These are phyloP conservation scores for Thielaviopsis musarum DNA, from an alignment of 2,329 filamentous ascomycete genomes.

Conservation along the genomic window DNA sequence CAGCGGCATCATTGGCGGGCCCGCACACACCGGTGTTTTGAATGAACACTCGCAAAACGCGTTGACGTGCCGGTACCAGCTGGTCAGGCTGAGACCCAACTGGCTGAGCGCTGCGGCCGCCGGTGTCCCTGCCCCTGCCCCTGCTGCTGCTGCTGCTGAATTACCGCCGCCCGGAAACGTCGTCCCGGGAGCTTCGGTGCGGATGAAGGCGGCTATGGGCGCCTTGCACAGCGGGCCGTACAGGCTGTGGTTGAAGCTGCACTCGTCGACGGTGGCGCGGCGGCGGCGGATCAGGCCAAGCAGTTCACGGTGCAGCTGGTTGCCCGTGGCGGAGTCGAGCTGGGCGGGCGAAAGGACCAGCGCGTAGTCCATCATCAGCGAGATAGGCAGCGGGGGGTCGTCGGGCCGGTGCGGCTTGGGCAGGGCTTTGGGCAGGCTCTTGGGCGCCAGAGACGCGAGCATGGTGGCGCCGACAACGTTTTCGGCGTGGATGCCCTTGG, in stretches of 20 bases:
- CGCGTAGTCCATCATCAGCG: conserved; percentile 9
- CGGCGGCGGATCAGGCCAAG: not conserved
- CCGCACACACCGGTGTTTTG: conserved; percentile 2
- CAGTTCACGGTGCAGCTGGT: conserved; percentile 7
- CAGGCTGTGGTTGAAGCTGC: conserved; percentile 9
- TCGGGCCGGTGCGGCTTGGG: not conserved
- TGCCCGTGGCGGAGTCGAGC: not conserved
- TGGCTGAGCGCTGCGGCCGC: conserved; percentile 2
- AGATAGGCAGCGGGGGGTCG: not conserved
- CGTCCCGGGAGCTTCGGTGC: not conserved
- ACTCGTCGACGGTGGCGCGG: not conserved
- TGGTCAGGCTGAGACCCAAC: conserved; percentile 1
- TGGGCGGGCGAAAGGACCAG: conserved; percentile 3
- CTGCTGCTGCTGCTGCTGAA: not conserved
- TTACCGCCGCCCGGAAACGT: not conserved
- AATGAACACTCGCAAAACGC: conserved; percentile 8
- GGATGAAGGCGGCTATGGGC: conserved; percentile 6
- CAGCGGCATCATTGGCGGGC: conserved; percentile 9
- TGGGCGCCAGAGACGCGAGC: conserved; percentile 1
- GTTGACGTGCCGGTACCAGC: conserved; percentile 6
- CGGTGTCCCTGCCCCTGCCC: not conserved
- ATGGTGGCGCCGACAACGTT: conserved; percentile 4
- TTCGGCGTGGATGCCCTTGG: conserved; percentile 1
- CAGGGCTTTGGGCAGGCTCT: conserved; percentile 1
- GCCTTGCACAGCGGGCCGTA: conserved; percentile 9